Conservation (phyloP, 225 moss, liverwort and hornwort genomes). For the Physcomitrium patens region DNA sequence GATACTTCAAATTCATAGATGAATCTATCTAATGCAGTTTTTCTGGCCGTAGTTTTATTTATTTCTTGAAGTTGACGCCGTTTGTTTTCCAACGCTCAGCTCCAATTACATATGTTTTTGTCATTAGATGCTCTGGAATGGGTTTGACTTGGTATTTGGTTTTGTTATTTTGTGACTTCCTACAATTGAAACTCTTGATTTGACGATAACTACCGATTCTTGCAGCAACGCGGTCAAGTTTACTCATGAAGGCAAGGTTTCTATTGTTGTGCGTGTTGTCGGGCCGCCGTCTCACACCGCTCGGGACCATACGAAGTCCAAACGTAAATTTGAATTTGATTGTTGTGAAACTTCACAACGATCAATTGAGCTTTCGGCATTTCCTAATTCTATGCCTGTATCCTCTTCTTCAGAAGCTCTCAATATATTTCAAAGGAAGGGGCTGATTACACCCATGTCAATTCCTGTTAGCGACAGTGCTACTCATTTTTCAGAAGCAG, state of each 20-base stretch:
- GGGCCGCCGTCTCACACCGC: slow-evolving; percentile 29
- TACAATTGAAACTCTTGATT: background rate
- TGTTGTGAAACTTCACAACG: slow-evolving; percentile 19
- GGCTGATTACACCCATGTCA: slow-evolving; percentile 13
- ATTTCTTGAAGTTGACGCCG: background rate
- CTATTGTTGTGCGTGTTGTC: slow-evolving; percentile 52
- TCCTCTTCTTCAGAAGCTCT: slow-evolving; percentile 18
- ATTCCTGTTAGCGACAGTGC: slow-evolving; percentile 16
- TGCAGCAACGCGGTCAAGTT: slow-evolving; percentile 83
- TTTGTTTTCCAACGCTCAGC: background rate
- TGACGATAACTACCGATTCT: background rate
- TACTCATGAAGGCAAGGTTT: slow-evolving; percentile 58
- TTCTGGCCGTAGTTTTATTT: slow-evolving; percentile 1
- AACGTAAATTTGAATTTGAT: slow-evolving; percentile 11
- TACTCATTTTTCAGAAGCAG: slow-evolving; percentile 23
- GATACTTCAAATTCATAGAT: slow-evolving; percentile 8
- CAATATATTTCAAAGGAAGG: slow-evolving; percentile 4
- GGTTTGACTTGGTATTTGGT: background rate
- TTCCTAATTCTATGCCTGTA: slow-evolving; percentile 9
- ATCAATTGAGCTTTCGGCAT: slow-evolving; percentile 8
- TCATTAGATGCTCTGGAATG: background rate
- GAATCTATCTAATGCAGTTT: background rate
- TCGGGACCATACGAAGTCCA: slow-evolving; percentile 21
- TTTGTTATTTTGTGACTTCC: background rate
- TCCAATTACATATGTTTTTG: background rate